Evolutionary conservation across 306 rosid species (phyloP), one percentile per base, ranked within the genome.

Genomic region (Prunus armeniaca): DNA sequence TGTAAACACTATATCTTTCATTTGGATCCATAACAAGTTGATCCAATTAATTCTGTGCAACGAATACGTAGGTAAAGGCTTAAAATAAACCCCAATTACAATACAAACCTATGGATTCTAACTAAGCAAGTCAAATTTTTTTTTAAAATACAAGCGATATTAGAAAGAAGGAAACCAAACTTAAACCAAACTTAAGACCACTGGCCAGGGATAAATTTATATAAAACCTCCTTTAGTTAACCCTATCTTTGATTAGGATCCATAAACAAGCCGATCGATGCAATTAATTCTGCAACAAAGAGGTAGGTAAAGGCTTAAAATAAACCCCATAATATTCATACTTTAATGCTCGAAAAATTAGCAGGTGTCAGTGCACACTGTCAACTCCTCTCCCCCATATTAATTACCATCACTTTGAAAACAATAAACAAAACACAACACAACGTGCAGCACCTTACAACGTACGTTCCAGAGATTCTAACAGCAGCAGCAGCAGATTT

Each of bases 341-440:
- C 25, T 43, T 55, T 1, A 41, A 22, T 13, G 38, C 56, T 72
- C 20, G 25, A 41, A 79, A 72, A 22, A 13, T 45, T 18, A 30
- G 58, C 81, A 57, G 47, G 8, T 66, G 67, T 63, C 49, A n/a
- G 45, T 49, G 22, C 73, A 20, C 38, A 17, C 32, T 46, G 74
- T 25, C 69, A 50, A 65, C 72, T 57, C 87, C 87, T 69, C 65
- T 77, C 58, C 74, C 66, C 76, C 52, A 47, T 43, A 86, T 82
- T 86, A 73, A 87, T 86, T 78, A 78, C 67, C 62, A 58, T 76
- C 83, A 72, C 87, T 62, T 82, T 60, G 87, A 52, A 73, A 74
- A 18, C 71, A 76, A 71, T 80, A 85, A 88, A 86, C 49, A 77
- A 88, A 78, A 6, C 12, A 64, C 51, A 67, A 73, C 76, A 57